Base-by-base conservation (phyloP, 129 eudicot genomes). In the Ambrosia artemisiifolia region DNA sequence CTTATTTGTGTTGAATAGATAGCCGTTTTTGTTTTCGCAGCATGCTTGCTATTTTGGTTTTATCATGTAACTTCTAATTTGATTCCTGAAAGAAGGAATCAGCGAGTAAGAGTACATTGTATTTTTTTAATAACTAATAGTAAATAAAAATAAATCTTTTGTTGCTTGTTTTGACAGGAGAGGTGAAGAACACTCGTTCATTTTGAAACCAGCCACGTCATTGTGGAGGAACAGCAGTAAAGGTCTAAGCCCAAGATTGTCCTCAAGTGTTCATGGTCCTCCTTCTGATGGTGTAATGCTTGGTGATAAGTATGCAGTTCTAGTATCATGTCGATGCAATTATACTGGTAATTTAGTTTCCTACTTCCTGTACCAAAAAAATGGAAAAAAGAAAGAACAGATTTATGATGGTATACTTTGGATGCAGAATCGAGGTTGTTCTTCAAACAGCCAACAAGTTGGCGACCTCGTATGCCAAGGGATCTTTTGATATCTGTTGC, bases 171-270 rank as follows among this genome's bases (percentile, higher is more conserved):
- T 76, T 89, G 54, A 77, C 88, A 94, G 98, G 96, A 88, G 93
- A 86, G 98, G 98, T 42, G 98, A 94, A 88, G 97, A 94, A 77
- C 98, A 94, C 78, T 94, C 98, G 8, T 94, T 94, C 44, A 94
- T 94, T 75, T 86, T 94, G 68, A 94, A 90, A 71, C 96, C 97
- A 30, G 89, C 89, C 60, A 81, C 88, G 16, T 79, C 96, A 48
- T 33, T 75, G 55, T 88, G 85, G 93, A 66, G 84, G 87, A 65
- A 53, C 38, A 35, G 54, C 40, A 35, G 78, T 7, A 89, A 82
- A 71, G 81, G 67, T 81, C 82, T 72, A 57, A 69, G 54, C 56
- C 69, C 75, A 49, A 78, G 30, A 55, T 65, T 78, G 13, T 82
- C 88, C 70, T 67, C 90, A 70, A 83, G 83, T 72, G 77, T 64